Base-by-base conservation (phyloP, 306 rosid genomes). In the Malus sylvestris region DNA sequence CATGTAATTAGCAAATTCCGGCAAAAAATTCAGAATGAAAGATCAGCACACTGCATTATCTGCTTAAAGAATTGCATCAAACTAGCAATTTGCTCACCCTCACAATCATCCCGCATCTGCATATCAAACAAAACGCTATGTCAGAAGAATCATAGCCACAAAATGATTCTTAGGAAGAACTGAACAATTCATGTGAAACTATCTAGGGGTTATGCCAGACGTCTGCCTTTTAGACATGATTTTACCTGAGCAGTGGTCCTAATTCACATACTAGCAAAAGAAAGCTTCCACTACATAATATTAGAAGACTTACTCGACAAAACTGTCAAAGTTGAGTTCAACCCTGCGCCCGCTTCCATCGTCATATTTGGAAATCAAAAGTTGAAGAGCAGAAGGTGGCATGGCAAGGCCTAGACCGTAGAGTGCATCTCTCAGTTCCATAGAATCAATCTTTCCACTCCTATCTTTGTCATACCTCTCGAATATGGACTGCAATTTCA, bases 351-450 rank as follows among this genome's bases (percentile, higher is more conserved):
- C 87, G 69, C 86, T 85, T 83, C 85, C 96, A 81, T 85, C 85
- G 58, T 88, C 83, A 23, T 91, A 91, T 79, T 84, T 85, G 78
- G 98, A 89, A 76, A 87, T 84, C 76, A 92, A 76, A 70, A 91
- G 87, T 72, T 89, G 90, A 68, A 94, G 96, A 79, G 90, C 93
- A 1, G 95, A 83, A 65, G 82, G 86, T 1, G 97, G 97, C 59
- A 90, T 79, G 3, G 87, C 86, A 78, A 86, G 89, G 70, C 98
- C 96, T 77, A 89, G 86, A 68, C 96, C 92, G 79, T 87, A 94
- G 23, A 90, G 87, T 70, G 98, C 98, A 83, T 94, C 98, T 77
- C 97, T 90, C 58, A 94, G 78, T 76, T 94, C 98, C 85, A 92
- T 57, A 49, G 81, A 84, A 79, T 92, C 95, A 73, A 94, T 94